These are phyloP conservation scores for Keqinozyma sinolaborantium DNA, from an alignment of 1,139 yeast genomes.

Conservation along the genomic window DNA sequence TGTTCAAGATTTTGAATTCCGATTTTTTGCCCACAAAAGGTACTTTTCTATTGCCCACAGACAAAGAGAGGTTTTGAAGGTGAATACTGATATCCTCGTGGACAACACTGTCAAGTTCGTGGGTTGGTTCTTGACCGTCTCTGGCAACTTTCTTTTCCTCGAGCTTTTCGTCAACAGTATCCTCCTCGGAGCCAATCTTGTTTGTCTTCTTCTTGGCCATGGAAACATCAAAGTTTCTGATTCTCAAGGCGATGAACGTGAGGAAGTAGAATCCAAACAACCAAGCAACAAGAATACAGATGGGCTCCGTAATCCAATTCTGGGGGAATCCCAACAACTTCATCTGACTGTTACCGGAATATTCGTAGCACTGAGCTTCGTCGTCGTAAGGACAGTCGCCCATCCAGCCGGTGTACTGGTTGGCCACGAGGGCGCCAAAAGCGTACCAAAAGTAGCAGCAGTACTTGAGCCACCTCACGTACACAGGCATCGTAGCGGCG, in stretches of 20 bases:
- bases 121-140: conserved; percentile 1
- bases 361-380: conserved; percentile 28
- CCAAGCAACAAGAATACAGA: conserved; percentile 60
- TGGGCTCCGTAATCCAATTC: conserved; percentile 67
- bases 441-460: conserved; percentile 75
- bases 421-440: conserved; percentile 65
- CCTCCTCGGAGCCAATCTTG: conserved; percentile 29
- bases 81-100: conserved; percentile 17
- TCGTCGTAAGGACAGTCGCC: conserved; percentile 53
- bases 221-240: conserved; percentile 50
- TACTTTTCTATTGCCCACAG: conserved; percentile 4
- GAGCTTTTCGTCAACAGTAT: conserved; percentile 13
- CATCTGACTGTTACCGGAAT: conserved; percentile 55
- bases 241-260: conserved; percentile 44
- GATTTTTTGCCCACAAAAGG: conserved; percentile 5
- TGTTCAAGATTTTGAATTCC: conserved; percentile 27
- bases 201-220: conserved; percentile 44
- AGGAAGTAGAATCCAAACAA: conserved; percentile 49
- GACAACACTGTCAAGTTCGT: conserved; percentile 15
- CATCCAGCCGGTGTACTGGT: conserved; percentile 57
- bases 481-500: conserved; percentile 73
- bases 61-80: conserved; percentile 11
- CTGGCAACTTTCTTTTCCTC: conserved; percentile 1
- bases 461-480: conserved; percentile 81
- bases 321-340: conserved; percentile 56